A percentile compares a stretch with the other conserved stretches of the same genome.
Conservation (phyloP, 345 rosid genomes). For the Durio zibethinus region DNA sequence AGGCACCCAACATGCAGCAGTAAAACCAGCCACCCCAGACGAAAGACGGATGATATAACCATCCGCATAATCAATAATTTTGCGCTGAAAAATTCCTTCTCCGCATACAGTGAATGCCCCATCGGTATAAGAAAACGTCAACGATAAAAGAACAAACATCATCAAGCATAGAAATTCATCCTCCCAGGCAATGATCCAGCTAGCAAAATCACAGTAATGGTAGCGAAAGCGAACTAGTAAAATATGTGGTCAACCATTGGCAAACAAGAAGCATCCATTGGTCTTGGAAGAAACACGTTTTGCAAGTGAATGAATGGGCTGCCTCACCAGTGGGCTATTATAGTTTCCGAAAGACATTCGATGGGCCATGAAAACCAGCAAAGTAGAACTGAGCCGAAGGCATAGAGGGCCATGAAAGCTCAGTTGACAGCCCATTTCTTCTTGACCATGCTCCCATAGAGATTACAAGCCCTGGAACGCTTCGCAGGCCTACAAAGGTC, state of each 20-base stretch:
- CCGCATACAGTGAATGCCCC: conserved; percentile 61
- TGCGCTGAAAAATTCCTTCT: conserved; percentile 25
- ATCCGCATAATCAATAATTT: conserved; percentile 54
- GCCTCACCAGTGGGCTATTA: conserved; percentile 33
- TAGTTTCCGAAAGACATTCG: conserved; percentile 40
- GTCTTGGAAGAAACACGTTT: neutral
- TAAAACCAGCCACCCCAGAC: conserved; percentile 67
- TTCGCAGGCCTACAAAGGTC: conserved; percentile 48
- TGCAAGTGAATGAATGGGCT: conserved; percentile 27
- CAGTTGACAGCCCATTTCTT: conserved; percentile 69
- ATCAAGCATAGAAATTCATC: conserved; percentile 68
- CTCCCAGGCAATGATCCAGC: conserved; percentile 62
- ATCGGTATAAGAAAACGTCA: conserved; percentile 41
- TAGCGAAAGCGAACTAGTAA: conserved; percentile 59
- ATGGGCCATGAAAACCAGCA: conserved; percentile 59
- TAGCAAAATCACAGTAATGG: conserved; percentile 51
- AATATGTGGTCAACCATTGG: conserved; percentile 45
- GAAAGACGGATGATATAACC: conserved; percentile 69
- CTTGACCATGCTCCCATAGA: conserved; percentile 64
- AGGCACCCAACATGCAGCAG: conserved; percentile 62
- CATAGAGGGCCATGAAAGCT: conserved; percentile 68
- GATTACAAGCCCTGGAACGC: conserved; percentile 58
- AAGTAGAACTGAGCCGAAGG: conserved; percentile 45
- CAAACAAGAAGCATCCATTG: neutral
- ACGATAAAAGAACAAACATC: conserved; percentile 57